Percentiles rank a stretch among this genome's conserved stretches.
phyloP scores from a whole-genome alignment of 352 stramenopile genomes.

The Phytophthora fragariaefolia region DNA sequence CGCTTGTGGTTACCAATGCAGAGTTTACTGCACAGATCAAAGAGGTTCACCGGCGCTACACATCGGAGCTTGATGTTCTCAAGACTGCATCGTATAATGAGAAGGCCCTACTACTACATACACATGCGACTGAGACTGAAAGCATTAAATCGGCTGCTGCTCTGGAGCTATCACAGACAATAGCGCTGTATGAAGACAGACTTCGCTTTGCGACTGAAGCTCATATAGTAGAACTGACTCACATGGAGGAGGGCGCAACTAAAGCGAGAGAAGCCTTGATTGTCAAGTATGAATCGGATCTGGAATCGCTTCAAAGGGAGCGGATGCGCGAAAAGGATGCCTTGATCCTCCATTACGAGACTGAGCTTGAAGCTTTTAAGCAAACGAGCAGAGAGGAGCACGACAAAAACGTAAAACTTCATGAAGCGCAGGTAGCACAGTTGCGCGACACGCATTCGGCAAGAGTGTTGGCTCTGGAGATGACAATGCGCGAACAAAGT shows the following conservation, averaged over 20 bases:
- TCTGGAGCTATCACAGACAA: conserved; percentile 33
- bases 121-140: conserved; percentile 33
- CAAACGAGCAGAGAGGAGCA: conserved; percentile 43
- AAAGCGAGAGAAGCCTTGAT: conserved; percentile 29
- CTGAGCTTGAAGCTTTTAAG: conserved; percentile 51
- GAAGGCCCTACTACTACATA: conserved; percentile 18
- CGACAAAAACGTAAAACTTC: conserved; percentile 32
- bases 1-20: conserved; percentile 24
- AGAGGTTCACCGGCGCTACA: conserved; percentile 37
- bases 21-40: conserved; percentile 25
- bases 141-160: conserved; percentile 20
- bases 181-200: conserved; percentile 31
- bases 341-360: conserved; percentile 54
- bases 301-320: conserved; percentile 33
- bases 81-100: conserved; percentile 19
- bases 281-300: conserved; percentile 34
- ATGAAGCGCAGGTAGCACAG: conserved; percentile 42
- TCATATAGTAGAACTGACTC: conserved; percentile 25
- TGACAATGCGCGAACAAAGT: conserved; percentile 51
- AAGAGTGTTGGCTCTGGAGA: conserved; percentile 53
- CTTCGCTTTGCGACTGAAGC: conserved; percentile 14
- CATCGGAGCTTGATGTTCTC: conserved; percentile 24
- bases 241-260: conserved; percentile 15
- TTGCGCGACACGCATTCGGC: conserved; percentile 52
- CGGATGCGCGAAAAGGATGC: conserved; percentile 24